Base-by-base conservation (phyloP, 768 basidiomycete genomes). In the Auriculariales sp. region DNA sequence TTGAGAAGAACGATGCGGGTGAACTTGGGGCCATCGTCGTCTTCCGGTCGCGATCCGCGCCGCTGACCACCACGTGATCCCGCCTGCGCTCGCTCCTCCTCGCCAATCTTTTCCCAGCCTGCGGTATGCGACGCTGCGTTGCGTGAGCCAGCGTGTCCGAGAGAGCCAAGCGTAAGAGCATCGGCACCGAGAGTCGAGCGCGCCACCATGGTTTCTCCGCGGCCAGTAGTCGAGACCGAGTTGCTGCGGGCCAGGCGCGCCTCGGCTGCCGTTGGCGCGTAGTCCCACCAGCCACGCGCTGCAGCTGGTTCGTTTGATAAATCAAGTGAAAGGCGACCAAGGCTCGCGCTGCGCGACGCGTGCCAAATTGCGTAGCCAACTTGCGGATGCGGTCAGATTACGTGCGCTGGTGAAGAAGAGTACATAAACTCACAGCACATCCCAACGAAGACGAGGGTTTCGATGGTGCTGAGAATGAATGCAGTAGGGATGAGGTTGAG, bases 391-490 rank as follows among this genome's bases (percentile, higher is more conserved):
- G 22, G 28, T 10, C 49, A 7, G 29, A 53, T 54, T 54, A 47
- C 25, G 47, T 19, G 34, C 28, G 27, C 29, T 14, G 27, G 28
- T 15, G n/a, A 42, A 7, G 22, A 48, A 12, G 15, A 15, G 10
- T n/a, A n/a, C n/a, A n/a, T n/a, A n/a, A n/a, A 68, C 78, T 54
- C 55, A 81, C 81, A 81, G 58, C 79, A 81, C 32, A 66, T 62
- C 54, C 71, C 74, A 24, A 81, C 70, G 56, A 81, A 78, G n/a
- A 44, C 22, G 14, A 73, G 57, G 0, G 77, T 72, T 56, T 81
- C 74, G 12, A 65, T 53, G 17, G 78, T 67, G 48, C 76, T 72
- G 12, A 79, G 61, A 17, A 71, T 62, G 17, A 79, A 62, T 4
- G 61, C 54, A 4, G 57, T 67, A 69, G 52, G 70, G 60, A 53